These are phyloP conservation scores for Trichophyton benhamiae DNA, from an alignment of 2,329 filamentous ascomycete species.

Conservation along the genomic window DNA sequence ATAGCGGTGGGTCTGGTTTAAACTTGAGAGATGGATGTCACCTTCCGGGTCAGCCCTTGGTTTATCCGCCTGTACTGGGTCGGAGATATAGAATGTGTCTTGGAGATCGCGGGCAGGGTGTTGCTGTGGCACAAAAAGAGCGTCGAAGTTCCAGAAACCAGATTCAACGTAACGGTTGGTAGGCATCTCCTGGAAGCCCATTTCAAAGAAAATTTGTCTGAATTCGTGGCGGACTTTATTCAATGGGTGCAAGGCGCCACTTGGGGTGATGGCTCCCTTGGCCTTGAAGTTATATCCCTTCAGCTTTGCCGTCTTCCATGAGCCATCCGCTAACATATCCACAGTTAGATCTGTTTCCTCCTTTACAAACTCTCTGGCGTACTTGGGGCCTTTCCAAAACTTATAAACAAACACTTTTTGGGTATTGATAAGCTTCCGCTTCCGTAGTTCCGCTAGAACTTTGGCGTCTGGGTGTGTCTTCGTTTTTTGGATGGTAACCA, in stretches of 20 bases:
- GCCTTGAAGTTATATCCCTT: conserved; percentile 73
- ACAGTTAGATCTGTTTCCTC: conserved; percentile 91
- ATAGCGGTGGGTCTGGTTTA: conserved; percentile 31
- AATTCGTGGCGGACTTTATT: conserved; percentile 96
- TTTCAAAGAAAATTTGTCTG: conserved; percentile 96
- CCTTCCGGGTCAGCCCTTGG: conserved; percentile 45
- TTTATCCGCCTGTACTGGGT: conserved; percentile 63
- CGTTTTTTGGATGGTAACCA: conserved; percentile 59
- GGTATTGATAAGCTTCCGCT: conserved; percentile 76
- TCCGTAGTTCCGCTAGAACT: conserved; percentile 68
- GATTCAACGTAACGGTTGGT: conserved; percentile 89
- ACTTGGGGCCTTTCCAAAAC: conserved; percentile 75
- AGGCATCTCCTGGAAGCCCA: conserved; percentile 98
- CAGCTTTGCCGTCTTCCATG: conserved; percentile 86
- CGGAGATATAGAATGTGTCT: conserved; percentile 96
- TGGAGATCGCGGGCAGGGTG: conserved; percentile 94
- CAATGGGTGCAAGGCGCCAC: conserved; percentile 46
- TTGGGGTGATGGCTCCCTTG: conserved; percentile 41
- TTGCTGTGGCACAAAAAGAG: conserved; percentile 93
- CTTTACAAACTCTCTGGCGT: conserved; percentile 73
- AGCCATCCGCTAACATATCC: conserved; percentile 75
- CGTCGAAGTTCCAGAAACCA: conserved; percentile 98
- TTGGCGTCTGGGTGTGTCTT: conserved; percentile 61
- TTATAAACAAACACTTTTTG: conserved; percentile 79
- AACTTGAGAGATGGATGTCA: conserved; percentile 26